Percentiles rank a stretch among this genome's conserved stretches.
These are phyloP conservation scores for Diaporthe longicolla DNA, from an alignment of 2,329 filamentous ascomycete species.

Conservation along the genomic window DNA sequence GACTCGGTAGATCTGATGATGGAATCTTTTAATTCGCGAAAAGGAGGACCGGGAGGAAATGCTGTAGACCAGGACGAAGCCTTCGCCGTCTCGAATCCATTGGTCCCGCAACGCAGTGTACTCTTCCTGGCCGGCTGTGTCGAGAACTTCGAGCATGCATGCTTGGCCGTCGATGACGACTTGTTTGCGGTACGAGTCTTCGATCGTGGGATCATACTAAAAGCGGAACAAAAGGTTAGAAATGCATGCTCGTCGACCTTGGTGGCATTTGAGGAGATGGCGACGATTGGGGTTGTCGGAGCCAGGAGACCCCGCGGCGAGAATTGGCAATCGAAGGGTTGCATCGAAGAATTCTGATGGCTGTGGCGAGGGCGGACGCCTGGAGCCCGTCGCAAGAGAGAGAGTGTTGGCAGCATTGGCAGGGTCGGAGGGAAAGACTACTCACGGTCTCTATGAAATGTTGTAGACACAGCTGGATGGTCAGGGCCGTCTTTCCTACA, in stretches of 20 bases:
- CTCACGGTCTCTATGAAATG: constrained; percentile 95
- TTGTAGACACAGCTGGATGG: constrained; percentile 96
- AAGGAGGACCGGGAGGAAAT: constrained; percentile 98
- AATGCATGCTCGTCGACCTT: background rate
- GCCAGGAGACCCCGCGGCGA: background rate
- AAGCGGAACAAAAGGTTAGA: constrained; percentile 13
- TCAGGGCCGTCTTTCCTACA: constrained; percentile 93
- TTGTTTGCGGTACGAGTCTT: constrained; percentile 90
- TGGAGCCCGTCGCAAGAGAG: constrained; percentile 1
- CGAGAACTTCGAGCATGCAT: constrained; percentile 97
- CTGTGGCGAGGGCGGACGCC: background rate
- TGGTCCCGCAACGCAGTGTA: constrained; percentile 97
- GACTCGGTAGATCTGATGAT: constrained; percentile 96
- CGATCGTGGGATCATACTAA: constrained; percentile 88
- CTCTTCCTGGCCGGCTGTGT: constrained; percentile 98
- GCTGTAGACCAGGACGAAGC: constrained; percentile 97
- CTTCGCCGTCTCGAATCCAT: constrained; percentile 98
- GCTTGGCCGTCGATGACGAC: constrained; percentile 94
- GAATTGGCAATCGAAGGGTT: constrained; percentile 1
- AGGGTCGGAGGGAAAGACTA: constrained; percentile 44
- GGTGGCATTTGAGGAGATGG: background rate
- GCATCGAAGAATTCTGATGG: constrained; percentile 8
- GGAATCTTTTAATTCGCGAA: constrained; percentile 92
- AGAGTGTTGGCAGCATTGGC: constrained; percentile 23
- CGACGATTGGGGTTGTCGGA: background rate